Base-by-base conservation (phyloP, 768 basidiomycete genomes). In the Kwoniella dejecticola region DNA sequence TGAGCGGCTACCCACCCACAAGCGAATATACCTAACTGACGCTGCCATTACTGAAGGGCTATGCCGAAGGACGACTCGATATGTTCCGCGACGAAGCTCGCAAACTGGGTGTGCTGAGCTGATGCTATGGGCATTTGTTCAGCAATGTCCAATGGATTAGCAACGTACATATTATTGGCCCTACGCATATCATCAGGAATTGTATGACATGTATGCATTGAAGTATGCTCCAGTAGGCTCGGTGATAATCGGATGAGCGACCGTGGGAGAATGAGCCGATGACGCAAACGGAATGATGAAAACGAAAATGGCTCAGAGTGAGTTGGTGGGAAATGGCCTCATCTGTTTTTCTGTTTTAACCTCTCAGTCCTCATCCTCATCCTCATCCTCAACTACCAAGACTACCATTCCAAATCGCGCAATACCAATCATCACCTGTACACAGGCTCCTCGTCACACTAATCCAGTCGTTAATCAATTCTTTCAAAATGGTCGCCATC, bases 21-120 rank as follows among this genome's bases (percentile, higher is more conserved):
- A 12, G 23, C 8, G 21, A 21, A 27, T 36, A 41, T 15, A 10
- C n/a, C n/a, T n/a, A n/a, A n/a, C 40, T 19, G 26, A 40, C 5
- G 54, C n/a, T 15, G 12, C 19, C 19, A n/a, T 60, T n/a, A 38
- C 10, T 12, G 5, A 44, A 78, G 79, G 82, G 83, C 11, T 97
- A 96, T 75, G 87, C 93, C 6, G 61, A 77, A 2, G 80, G 79
- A 52, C 46, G 81, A 60, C 66, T 81, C 45, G 67, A 69, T 13
- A 76, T 80, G 79, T 83, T 83, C 72, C 68, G 81, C 44, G 52
- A 72, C 23, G 81, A 81, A 65, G 70, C 81, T 13, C 61, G 57
- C 45, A 67, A 70, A 58, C 61, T 82, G 12, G 79, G 79, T 0
- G 73, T 77, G 38, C 48, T 24, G 7, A 6, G 21, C 7, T 50